Conservation (phyloP, 305 asterid genomes). For the Plantago lanceolata region DNA sequence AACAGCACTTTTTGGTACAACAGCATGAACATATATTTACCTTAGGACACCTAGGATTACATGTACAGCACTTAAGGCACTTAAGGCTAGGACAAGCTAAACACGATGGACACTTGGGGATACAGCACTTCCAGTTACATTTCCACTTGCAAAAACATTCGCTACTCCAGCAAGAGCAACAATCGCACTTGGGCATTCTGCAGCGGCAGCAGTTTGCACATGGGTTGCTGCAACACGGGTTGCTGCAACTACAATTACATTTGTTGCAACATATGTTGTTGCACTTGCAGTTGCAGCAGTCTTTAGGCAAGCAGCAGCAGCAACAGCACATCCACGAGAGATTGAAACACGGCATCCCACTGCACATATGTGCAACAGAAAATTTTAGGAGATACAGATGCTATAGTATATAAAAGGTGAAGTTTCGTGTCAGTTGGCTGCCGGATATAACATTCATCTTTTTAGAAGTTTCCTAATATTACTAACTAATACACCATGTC, state of each 20-base stretch:
- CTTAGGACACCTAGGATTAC: conserved; percentile 36
- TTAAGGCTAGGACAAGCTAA: conserved; percentile 26
- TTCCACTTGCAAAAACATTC: conserved; percentile 30
- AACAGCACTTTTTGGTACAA: conserved; percentile 35
- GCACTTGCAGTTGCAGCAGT: conserved; percentile 33
- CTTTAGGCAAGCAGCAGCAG: conserved; percentile 36
- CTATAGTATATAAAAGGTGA: no score
- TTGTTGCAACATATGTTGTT: conserved; percentile 32
- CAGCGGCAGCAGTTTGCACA: conserved; percentile 28
- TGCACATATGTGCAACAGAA: conserved; percentile 20
- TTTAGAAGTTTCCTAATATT: no score
- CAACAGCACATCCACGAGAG: conserved; percentile 48
- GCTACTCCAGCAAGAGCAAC: conserved; percentile 37
- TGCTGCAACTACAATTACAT: conserved; percentile 35
- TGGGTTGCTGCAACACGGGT: conserved; percentile 36
- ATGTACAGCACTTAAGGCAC: no score
- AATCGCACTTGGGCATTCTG: conserved; percentile 43
- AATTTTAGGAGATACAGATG: no score
- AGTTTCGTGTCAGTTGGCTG: no score
- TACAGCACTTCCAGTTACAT: conserved; percentile 36
- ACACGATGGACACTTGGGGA: conserved; percentile 35
- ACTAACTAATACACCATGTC: no score
- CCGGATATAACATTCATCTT: no score
- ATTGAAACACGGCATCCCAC: conserved; percentile 43
- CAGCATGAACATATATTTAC: conserved; percentile 40